Evolutionary conservation across 371 early-diverging fungal species (phyloP).

Genomic region (Mortierella sp.): DNA sequence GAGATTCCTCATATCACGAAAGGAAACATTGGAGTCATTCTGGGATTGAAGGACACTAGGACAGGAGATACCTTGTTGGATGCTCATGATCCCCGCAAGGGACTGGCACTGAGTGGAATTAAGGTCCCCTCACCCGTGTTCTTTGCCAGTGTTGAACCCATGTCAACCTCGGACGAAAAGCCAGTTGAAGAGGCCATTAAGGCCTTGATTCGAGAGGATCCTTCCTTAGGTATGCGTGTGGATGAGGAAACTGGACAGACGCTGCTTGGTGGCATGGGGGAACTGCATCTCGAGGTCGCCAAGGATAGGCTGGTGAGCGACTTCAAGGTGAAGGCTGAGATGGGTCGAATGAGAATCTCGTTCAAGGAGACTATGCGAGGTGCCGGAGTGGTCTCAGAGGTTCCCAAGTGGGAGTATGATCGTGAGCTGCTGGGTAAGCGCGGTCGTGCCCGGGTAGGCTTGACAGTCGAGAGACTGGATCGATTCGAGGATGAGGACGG

Average conservation of each 20-base stretch:
- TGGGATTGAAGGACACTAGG: slow-evolving; percentile 87
- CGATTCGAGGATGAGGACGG: slow-evolving; percentile 43
- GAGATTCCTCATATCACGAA: slow-evolving; percentile 80
- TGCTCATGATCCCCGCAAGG: slow-evolving; percentile 64
- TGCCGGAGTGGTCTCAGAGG: slow-evolving; percentile 33
- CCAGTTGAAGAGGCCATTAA: slow-evolving; percentile 82
- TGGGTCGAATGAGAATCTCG: slow-evolving; percentile 90
- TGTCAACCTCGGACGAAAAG: slow-evolving; percentile 80
- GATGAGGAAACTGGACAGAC: slow-evolving; percentile 93
- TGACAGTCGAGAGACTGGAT: slow-evolving; percentile 63
- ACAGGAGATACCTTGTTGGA: slow-evolving; percentile 94
- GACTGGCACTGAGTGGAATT: slow-evolving; percentile 76
- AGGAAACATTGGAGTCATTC: slow-evolving; percentile 93
- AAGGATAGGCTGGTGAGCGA: slow-evolving; percentile 83
- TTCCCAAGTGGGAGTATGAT: slow-evolving; percentile 63
- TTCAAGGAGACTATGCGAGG: slow-evolving; percentile 84
- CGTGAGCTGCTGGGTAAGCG: slow-evolving; percentile 81
- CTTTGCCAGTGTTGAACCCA: slow-evolving; percentile 86
- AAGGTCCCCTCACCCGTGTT: slow-evolving; percentile 94
- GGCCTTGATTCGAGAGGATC: slow-evolving; percentile 88
- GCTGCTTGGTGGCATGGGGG: slow-evolving; percentile 96
- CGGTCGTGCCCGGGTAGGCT: slow-evolving; percentile 68
- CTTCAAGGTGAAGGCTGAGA: slow-evolving; percentile 81
- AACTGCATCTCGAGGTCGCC: slow-evolving; percentile 94
- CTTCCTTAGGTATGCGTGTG: slow-evolving; percentile 78